Evolutionary conservation across 768 basidiomycete genomes (phyloP), one percentile per base, ranked within the genome.

Genomic region (Russula griseocarnosa): DNA sequence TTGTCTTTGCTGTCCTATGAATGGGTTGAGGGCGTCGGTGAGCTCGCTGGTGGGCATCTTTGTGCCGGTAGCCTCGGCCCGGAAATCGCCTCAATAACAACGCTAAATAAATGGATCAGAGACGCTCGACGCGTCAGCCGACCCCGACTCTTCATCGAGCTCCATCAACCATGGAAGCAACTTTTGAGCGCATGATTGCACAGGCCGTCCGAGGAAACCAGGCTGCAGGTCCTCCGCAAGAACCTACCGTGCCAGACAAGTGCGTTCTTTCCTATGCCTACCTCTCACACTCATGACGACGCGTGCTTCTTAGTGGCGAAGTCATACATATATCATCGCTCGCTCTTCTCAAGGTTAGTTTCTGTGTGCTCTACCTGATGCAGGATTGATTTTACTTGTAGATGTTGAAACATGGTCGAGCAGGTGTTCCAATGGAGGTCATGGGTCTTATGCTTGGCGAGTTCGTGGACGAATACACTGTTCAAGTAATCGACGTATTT

Each of bases 321-420:
- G 90, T 92, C 71, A 95, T 98, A 67, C 94, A 98, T 76, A 98
- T 99, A 71, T 97, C 94, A 20, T 95, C 94, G 10, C 78, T 99
- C 3, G 97, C 97, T n/a, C 81, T 99, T 18, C 80, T 99, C 57
- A 99, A 99, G 86, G 96, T 91, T 44, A 55, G 79, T 68, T 30
- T n/a, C 20, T 30, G 11, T 42, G 22, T 2, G 30, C 30, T 62
- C 56, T 22, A 32, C 28, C 18, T 14, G 36, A 42, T 44, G 28
- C 65, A 53, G 18, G n/a, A 51, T 65, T 56, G 61, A 64, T 46
- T 54, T n/a, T 40, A 14, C 22, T 34, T 59, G 4, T 69, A 99
- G 95, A 99, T 99, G 97, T 79, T 99, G 65, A 99, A 99, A 76
- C 97, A 99, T 71, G 97, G 97, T 24, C 88, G 97, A 58, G 95